A percentile compares a stretch with the other conserved stretches of the same genome.
Evolutionary conservation across 768 basidiomycete species (phyloP).

Genomic region (Boletus rex-veris): DNA sequence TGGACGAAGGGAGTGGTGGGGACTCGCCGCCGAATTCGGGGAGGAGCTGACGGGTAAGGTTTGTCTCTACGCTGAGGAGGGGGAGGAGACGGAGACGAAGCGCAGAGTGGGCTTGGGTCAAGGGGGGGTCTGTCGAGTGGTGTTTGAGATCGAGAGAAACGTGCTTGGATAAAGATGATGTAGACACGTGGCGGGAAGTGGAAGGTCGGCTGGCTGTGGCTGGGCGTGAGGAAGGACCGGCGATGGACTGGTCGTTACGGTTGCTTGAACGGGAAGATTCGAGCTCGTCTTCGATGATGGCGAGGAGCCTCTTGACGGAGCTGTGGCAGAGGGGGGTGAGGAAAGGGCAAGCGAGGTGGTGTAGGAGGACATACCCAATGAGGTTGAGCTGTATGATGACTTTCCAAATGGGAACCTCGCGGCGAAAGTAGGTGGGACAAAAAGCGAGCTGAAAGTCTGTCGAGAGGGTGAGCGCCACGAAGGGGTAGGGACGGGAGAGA

Average conservation of each 20-base stretch:
- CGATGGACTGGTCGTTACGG: background rate
- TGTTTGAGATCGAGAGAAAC: background rate
- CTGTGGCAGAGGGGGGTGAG: slow-evolving; percentile 28
- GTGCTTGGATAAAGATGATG: background rate
- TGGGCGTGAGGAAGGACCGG: background rate
- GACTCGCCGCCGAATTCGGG: slow-evolving; percentile 33
- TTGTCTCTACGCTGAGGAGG: slow-evolving; percentile 53
- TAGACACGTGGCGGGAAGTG: background rate
- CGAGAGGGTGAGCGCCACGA: background rate
- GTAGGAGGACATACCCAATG: slow-evolving; percentile 43
- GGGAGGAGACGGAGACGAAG: slow-evolving; percentile 44
- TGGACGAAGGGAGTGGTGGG: slow-evolving; percentile 26
- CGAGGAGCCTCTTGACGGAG: slow-evolving; percentile 55
- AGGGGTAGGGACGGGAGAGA: background rate
- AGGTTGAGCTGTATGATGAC: slow-evolving; percentile 67
- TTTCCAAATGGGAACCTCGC: slow-evolving; percentile 57
- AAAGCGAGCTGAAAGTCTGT: slow-evolving; percentile 69
- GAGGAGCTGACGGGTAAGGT: slow-evolving; percentile 48
- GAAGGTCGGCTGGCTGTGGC: background rate
- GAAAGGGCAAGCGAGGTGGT: background rate
- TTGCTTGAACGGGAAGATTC: slow-evolving; percentile 25
- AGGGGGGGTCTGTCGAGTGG: slow-evolving; percentile 12
- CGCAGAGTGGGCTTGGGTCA: slow-evolving; percentile 20
- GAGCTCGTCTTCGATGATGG: slow-evolving; percentile 45
- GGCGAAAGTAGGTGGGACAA: slow-evolving; percentile 56